A percentile compares a stretch with the other conserved stretches of the same genome.
phyloP scores from a whole-genome alignment of 371 early-diverging fungal genomes.

The Funneliformis caledonium region DNA sequence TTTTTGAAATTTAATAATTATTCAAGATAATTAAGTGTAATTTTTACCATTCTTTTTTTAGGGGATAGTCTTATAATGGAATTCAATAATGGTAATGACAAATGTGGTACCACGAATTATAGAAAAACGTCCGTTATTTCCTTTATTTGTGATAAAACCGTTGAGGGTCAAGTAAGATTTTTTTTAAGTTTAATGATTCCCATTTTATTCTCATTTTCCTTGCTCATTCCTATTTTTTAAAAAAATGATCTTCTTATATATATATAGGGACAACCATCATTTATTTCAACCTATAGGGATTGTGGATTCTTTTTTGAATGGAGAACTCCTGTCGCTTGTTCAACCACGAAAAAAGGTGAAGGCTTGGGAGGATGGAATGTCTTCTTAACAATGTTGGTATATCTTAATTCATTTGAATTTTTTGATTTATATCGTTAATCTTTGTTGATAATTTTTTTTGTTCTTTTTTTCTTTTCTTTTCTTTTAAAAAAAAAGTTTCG shows the following conservation, averaged over 20 bases:
- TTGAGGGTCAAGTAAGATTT: background rate
- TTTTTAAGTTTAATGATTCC: background rate
- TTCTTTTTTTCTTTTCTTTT: background rate
- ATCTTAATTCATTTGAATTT: background rate
- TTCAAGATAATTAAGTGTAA: background rate
- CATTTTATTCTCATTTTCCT: background rate
- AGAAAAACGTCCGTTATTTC: background rate
- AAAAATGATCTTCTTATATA: background rate
- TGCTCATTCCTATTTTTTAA: background rate
- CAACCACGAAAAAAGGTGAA: conserved; percentile 41
- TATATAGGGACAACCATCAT: background rate
- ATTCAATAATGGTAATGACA: background rate
- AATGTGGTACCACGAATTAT: background rate
- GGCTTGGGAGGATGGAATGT: conserved; percentile 56
- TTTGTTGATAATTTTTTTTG: background rate
- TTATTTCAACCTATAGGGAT: background rate
- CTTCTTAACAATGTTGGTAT: conserved; percentile 61
- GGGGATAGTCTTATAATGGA: background rate
- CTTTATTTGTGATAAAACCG: conserved; percentile 19
- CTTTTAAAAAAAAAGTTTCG: conserved; percentile 45
- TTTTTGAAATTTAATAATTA: background rate
- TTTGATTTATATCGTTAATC: background rate
- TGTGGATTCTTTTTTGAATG: conserved; percentile 49
- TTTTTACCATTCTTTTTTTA: background rate
- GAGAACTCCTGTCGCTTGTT: conserved; percentile 49